Base-by-base conservation (phyloP, 148 eudicot species). In the Vaccinium macrocarpon region DNA sequence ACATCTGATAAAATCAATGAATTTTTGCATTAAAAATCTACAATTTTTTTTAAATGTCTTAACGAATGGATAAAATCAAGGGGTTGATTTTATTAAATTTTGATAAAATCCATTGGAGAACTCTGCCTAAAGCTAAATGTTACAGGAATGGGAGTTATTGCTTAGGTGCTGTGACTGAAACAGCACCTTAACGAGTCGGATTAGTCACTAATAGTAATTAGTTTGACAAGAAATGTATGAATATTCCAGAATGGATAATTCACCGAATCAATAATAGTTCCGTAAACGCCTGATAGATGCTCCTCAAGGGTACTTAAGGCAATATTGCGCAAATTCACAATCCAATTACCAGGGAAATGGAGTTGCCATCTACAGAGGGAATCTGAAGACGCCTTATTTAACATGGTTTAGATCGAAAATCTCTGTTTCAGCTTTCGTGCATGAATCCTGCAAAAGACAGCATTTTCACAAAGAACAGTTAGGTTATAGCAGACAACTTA, bases 401-500 rank as follows among this genome's bases (percentile, higher is more conserved):
- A 57, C 27, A 57, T 16, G n/a, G 50, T 9, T 35, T 19, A 14
- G 4, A 7, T 59, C 4, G 82, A 57, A 78, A 78, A 27, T 0
- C 71, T 49, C 70, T 57, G 21, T 35, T 11, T 25, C 51, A 19
- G 82, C 70, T 53, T 78, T 13, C 29, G 32, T 53, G 81, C 80
- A 78, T 78, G 52, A 14, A 74, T 74, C 79, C 79, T 77, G 80
- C 61, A 77, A 52, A 77, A 52, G 19, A 51, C 3, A 13, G 80
- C 38, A 77, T 77, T 77, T 49, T n/a, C 59, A 11, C 80, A 51
- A 21, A 50, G 23, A 32, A 77, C 80, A 51, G 19, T 52, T 3
- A 77, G 79, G 49, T 76, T 74, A 16, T 46, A 42, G 0, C 52
- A 42, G 11, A 38, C 46, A 72, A 16, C 16, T 35, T 72, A 42